Percentiles rank a stretch among this genome's conserved stretches.
Conservation (phyloP, 306 rosid species). For the Casuarina glauca region DNA sequence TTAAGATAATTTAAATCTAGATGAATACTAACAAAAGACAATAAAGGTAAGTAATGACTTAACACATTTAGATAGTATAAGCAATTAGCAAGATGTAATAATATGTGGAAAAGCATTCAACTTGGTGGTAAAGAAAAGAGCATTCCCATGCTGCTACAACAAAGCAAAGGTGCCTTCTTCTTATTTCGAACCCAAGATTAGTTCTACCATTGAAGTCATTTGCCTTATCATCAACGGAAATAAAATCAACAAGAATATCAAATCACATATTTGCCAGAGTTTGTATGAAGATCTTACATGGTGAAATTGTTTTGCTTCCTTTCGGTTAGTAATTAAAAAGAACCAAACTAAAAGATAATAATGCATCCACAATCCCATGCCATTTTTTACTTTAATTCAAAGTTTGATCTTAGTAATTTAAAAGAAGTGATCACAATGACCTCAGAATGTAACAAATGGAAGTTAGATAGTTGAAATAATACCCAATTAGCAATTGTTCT, state of each 20-base stretch:
- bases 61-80: background rate
- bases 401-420: constrained; percentile 2
- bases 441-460: constrained; percentile 2
- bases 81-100: constrained; percentile 3
- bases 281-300: constrained; percentile 29
- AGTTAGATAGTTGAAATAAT: background rate
- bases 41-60: background rate
- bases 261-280: constrained; percentile 30
- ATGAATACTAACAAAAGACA: background rate
- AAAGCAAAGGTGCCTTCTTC: constrained; percentile 68
- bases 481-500: background rate
- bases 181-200: constrained; percentile 62
- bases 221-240: constrained; percentile 23
- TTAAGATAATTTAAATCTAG: background rate
- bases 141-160: constrained; percentile 82
- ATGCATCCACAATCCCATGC: too few relatives aligned
- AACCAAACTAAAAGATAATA: constrained; percentile 5
- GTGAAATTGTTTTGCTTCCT: constrained; percentile 44
- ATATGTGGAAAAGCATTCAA: constrained; percentile 27
- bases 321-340: constrained; percentile 26
- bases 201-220: constrained; percentile 29
- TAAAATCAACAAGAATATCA: constrained; percentile 25
- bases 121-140: constrained; percentile 96
- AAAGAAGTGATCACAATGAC: background rate
- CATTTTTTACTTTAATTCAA: background rate